These are phyloP conservation scores for Jatropha podagrica DNA, from an alignment of 441 rosid genomes.

Conservation along the genomic window DNA sequence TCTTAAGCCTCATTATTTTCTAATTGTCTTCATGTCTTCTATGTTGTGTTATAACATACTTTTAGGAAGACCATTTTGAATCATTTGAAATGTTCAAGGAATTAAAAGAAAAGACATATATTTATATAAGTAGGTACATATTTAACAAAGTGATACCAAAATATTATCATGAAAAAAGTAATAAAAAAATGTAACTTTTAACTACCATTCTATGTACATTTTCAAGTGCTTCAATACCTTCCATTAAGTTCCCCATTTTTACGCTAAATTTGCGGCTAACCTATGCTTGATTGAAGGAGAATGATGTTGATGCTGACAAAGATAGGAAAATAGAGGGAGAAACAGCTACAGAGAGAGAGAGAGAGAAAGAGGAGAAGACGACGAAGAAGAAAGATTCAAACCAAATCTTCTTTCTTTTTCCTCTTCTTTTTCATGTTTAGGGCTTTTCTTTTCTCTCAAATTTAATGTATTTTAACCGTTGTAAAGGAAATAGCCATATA, in stretches of 20 bases:
- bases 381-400: not conserved
- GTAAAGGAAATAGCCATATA: not conserved
- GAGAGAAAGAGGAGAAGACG: not conserved
- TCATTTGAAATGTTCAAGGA: too few species aligned
- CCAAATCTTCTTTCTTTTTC: not conserved
- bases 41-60: too few species aligned
- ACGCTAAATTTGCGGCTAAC: constrained; percentile 19
- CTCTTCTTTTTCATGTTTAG: not conserved
- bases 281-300: constrained; percentile 7
- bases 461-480: not conserved
- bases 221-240: constrained; percentile 22
- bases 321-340: not conserved
- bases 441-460: not conserved
- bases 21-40: too few species aligned
- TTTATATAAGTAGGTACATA: too few species aligned
- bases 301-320: not conserved
- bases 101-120: too few species aligned
- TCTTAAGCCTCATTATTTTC: too few species aligned
- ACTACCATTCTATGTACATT: too few species aligned
- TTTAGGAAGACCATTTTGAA: too few species aligned
- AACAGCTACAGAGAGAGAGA: not conserved
- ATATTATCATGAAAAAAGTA: too few species aligned
- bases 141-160: too few species aligned
- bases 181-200: too few species aligned
- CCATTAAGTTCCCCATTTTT: constrained; percentile 20